Conservation (phyloP, 441 rosid species). For the Syzygium syzygioides region DNA sequence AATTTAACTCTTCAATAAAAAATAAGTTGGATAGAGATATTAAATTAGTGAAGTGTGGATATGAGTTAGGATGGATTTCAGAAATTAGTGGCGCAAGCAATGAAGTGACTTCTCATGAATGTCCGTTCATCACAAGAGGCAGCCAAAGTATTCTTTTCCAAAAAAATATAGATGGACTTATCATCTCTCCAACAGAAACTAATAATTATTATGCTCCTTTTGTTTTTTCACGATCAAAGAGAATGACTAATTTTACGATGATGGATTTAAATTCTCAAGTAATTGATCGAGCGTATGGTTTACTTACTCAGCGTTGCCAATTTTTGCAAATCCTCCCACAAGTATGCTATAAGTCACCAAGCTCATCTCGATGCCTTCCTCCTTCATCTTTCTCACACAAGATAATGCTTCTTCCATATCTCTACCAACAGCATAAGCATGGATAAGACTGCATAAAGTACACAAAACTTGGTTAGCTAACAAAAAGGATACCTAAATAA, state of each 20-base stretch:
- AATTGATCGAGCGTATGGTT: neutral
- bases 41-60: neutral
- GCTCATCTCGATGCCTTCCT: conserved; percentile 80
- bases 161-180: neutral
- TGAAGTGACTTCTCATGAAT: neutral
- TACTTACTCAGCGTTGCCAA: conserved; percentile 75
- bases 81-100: neutral
- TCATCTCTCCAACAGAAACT: neutral
- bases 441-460: conserved; percentile 93
- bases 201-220: neutral
- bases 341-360: conserved; percentile 82
- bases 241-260: neutral
- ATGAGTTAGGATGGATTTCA: neutral
- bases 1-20: neutral
- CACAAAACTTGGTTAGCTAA: conserved; percentile 30
- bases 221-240: neutral
- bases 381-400: conserved; percentile 93
- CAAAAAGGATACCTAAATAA: neutral
- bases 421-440: conserved; percentile 97
- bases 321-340: conserved; percentile 84
- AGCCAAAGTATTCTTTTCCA: neutral
- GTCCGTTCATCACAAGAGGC: neutral
- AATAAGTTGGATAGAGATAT: neutral
- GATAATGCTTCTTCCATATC: conserved; percentile 96
- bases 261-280: neutral